These are phyloP conservation scores for Colletotrichum sp. DNA, from an alignment of 2,329 filamentous ascomycete genomes.

Conservation along the genomic window DNA sequence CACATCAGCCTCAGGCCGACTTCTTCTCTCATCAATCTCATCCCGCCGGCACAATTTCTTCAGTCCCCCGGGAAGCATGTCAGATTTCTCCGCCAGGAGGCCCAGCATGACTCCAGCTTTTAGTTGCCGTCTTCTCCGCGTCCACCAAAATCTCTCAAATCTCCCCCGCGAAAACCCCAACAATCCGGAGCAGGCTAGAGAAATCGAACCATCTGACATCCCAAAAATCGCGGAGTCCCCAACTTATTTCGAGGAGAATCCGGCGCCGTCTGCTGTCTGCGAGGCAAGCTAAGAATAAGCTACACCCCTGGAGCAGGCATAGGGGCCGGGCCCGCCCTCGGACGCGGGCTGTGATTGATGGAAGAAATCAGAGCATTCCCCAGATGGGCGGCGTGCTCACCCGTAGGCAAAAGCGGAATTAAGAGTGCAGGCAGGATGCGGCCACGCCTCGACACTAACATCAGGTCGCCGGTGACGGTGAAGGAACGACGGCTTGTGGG, in stretches of 20 bases:
- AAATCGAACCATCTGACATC: not conserved
- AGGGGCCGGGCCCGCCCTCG: not conserved
- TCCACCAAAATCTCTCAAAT: not conserved
- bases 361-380: conserved; percentile 8
- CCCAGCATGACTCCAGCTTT: not conserved
- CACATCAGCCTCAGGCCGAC: not conserved
- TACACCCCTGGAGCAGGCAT: not conserved
- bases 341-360: conserved; percentile 5
- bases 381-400: not conserved
- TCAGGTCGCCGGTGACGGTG: not conserved
- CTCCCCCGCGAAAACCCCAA: conserved; percentile 2
- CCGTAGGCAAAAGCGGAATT: not conserved
- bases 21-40: not conserved
- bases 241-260: not conserved
- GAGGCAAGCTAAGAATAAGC: not conserved
- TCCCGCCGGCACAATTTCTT: not conserved
- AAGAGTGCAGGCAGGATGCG: not conserved
- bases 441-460: not conserved
- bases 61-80: not conserved
- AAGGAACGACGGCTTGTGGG: not conserved
- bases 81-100: not conserved
- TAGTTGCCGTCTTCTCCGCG: not conserved
- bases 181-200: not conserved
- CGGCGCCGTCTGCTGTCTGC: not conserved
- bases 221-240: not conserved